phyloP scores from a whole-genome alignment of 257 asterid species.

The Eucommia ulmoides region DNA sequence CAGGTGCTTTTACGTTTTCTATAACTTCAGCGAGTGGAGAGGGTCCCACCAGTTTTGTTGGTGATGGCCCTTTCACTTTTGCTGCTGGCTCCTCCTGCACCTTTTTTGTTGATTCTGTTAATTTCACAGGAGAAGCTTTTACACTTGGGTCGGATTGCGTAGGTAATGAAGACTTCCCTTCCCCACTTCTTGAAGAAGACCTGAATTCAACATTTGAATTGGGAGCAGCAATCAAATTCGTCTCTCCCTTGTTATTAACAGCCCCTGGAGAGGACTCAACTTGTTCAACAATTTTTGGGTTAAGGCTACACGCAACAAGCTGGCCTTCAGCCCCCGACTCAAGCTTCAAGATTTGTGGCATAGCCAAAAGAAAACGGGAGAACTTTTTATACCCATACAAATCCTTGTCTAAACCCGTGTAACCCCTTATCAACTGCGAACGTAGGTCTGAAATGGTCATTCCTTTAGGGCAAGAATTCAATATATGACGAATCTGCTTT shows the following conservation, averaged over 20 bases:
- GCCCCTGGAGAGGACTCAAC: conserved; percentile 18
- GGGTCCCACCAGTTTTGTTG: conserved; percentile 21
- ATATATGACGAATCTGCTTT: conserved; percentile 34
- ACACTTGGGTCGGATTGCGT: conserved; percentile 13
- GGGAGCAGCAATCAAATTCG: conserved; percentile 11
- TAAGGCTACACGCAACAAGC: conserved; percentile 20
- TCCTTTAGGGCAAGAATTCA: conserved; percentile 54
- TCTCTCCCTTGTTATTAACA: conserved; percentile 13
- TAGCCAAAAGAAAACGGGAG: conserved; percentile 61
- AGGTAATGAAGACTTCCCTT: conserved; percentile 17
- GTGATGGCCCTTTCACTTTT: conserved; percentile 15
- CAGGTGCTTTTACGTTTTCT: conserved; percentile 19
- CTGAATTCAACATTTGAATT: conserved; percentile 17
- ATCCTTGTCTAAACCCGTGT: conserved; percentile 40
- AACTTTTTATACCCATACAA: conserved; percentile 63
- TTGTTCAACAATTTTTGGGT: conserved; percentile 24
- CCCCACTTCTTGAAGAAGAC: conserved; percentile 13
- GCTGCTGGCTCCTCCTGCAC: conserved; percentile 13
- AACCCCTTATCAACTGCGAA: conserved; percentile 32
- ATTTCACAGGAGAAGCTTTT: conserved; percentile 12
- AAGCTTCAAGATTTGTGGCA: conserved; percentile 58
- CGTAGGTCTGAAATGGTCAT: conserved; percentile 45
- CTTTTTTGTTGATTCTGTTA: neutral
- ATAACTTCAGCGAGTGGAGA: conserved; percentile 18
- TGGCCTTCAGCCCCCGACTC: conserved; percentile 26